Evolutionary conservation across 345 rosid species (phyloP), one percentile per base, ranked within the genome.

Genomic region (Brassica incana): DNA sequence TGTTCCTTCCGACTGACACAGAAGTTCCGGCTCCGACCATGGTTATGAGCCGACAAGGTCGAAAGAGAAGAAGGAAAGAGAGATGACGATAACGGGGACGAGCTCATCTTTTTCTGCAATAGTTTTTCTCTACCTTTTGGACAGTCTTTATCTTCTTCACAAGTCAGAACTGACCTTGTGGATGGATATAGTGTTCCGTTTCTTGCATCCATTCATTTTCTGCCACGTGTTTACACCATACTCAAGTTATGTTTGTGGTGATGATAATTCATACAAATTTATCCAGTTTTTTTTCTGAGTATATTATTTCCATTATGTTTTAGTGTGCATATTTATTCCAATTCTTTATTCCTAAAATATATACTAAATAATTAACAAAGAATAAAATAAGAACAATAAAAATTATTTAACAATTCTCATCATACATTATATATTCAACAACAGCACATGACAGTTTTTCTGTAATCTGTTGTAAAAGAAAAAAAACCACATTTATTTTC

Each of bases 21-120:
- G 16, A 74, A 5, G 5, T 27, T 67, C 5, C 5, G 18, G 3
- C 25, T 79, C 12, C 32, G 75, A 23, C 75, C 75, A 68, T 23
- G 50, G 8, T 16, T 5, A 3, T 48, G 32, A 5, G 5, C 11
- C 0, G 78, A 68, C 6, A 68, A 79, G 45, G 64, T 68, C 4
- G 74, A 16, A 2, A 74, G 45, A 4, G 78, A 54, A 62, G 78
- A 68, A 15, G 64, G 18, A 23, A 74, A 6, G 3, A 68, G 33
- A 61, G 78, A 32, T 18, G 82, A 68, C 5, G 78, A 2, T 67
- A 74, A 50, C 8, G 71, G 36, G 60, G 14, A 33, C 4, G 71
- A 48, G 10, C 66, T 79, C 82, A 79, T 78, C 8, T 59, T 8
- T 4, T 16, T 60, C 11, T 23, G 32, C 54, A 35, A 8, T 4